Evolutionary conservation across 2,329 filamentous ascomycete genomes (phyloP).

Genomic region (Stenocarpella maydis): DNA sequence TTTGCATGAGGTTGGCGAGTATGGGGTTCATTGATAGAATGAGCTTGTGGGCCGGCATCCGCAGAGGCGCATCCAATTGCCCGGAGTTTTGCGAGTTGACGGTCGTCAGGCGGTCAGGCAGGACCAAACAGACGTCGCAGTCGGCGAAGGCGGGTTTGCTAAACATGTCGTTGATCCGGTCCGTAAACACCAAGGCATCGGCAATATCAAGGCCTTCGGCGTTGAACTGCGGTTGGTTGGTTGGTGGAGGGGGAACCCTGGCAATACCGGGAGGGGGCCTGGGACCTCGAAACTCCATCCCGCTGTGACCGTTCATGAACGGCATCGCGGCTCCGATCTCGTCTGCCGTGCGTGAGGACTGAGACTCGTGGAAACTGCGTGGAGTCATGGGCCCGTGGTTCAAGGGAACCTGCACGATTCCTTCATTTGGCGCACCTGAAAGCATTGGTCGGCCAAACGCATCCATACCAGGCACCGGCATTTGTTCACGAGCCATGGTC

Average conservation of each 20-base stretch:
- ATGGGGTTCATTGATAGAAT: constrained; percentile 62
- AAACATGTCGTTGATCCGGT: constrained; percentile 41
- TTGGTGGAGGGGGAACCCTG: constrained; percentile 44
- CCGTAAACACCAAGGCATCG: constrained; percentile 31
- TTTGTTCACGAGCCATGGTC: constrained; percentile 35
- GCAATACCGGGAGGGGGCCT: constrained; percentile 35
- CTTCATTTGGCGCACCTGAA: constrained; percentile 46
- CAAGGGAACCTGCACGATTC: constrained; percentile 41
- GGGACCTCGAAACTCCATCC: constrained; percentile 28
- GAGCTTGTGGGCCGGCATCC: constrained; percentile 62
- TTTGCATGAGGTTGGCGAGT: constrained; percentile 43
- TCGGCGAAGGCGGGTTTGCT: constrained; percentile 51
- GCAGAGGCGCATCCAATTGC: constrained; percentile 45
- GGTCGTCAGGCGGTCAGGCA: constrained; percentile 43
- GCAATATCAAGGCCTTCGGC: constrained; percentile 29
- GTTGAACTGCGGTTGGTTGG: constrained; percentile 26
- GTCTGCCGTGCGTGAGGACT: constrained; percentile 58
- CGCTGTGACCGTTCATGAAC: constrained; percentile 31
- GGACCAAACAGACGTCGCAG: constrained; percentile 51
- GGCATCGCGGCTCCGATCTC: constrained; percentile 37
- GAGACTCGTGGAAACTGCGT: constrained; percentile 69
- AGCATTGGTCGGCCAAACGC: constrained; percentile 49
- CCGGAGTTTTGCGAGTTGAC: constrained; percentile 33
- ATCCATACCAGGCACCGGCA: constrained; percentile 46
- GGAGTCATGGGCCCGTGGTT: constrained; percentile 64